Conservation (phyloP, 1,284 basidiomycete species). For the Rhizoctonia solani region DNA sequence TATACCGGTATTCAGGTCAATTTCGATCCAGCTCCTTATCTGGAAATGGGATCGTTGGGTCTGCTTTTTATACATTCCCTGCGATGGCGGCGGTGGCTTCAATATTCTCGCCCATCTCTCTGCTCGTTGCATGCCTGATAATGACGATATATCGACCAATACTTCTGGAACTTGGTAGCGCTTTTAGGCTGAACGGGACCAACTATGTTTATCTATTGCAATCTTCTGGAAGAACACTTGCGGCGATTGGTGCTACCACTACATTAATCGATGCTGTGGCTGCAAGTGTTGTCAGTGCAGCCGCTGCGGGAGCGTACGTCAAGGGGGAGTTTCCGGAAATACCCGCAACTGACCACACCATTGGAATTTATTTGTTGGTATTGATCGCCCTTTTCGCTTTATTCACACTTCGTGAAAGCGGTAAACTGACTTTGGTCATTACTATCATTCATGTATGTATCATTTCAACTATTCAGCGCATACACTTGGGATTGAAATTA, state of each 20-base stretch:
- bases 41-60: conserved; percentile 69
- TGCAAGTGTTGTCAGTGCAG: conserved; percentile 68
- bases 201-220: conserved; percentile 70
- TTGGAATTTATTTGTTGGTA: conserved; percentile 55
- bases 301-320: conserved; percentile 67
- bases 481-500: neutral
- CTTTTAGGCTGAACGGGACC: conserved; percentile 67
- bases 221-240: conserved; percentile 61
- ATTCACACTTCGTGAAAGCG: conserved; percentile 63
- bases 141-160: conserved; percentile 71
- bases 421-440: conserved; percentile 59
- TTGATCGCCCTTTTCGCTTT: conserved; percentile 61
- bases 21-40: conserved; percentile 63
- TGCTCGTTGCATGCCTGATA: conserved; percentile 61
- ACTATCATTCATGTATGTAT: conserved; percentile 60
- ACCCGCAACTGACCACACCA: conserved; percentile 57
- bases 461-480: neutral
- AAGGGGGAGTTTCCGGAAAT: conserved; percentile 57
- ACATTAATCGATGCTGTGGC: conserved; percentile 67
- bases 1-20: conserved; percentile 48
- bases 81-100: conserved; percentile 63
- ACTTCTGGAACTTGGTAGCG: conserved; percentile 69
- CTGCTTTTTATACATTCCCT: conserved; percentile 72
- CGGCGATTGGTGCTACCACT: conserved; percentile 62
- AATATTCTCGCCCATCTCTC: conserved; percentile 67